phyloP scores from a whole-genome alignment of 768 basidiomycete species.

The Gloeopeniophorella convolvens region DNA sequence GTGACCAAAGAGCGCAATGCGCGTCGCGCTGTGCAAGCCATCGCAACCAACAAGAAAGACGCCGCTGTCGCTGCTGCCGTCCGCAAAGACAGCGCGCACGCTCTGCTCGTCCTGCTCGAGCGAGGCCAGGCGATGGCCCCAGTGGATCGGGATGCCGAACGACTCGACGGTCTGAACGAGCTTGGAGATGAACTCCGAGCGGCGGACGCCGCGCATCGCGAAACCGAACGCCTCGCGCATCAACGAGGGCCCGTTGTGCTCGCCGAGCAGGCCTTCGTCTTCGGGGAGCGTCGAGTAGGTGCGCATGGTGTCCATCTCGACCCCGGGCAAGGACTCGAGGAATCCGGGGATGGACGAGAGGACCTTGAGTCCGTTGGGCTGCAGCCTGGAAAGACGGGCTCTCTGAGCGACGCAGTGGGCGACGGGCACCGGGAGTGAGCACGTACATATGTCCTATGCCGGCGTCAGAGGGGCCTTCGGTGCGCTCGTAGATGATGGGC shows the following conservation, averaged over 20 bases:
- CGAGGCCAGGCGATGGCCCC: constrained; percentile 28
- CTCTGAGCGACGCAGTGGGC: not conserved
- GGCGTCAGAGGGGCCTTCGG: constrained; percentile 3
- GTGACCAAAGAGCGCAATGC: constrained; percentile 32
- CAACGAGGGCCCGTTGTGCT: constrained; percentile 19
- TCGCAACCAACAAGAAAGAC: constrained; percentile 39
- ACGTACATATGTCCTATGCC: constrained; percentile 18
- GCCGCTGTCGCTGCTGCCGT: constrained; percentile 31
- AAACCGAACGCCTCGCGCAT: constrained; percentile 22
- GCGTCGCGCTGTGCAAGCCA: constrained; percentile 37
- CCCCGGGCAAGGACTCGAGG: no score
- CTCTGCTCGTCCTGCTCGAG: constrained; percentile 27
- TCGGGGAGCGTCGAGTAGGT: constrained; percentile 19
- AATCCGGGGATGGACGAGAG: constrained; percentile 14
- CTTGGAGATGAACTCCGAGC: constrained; percentile 26
- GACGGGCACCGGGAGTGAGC: not conserved
- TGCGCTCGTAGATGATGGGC: constrained; percentile 18
- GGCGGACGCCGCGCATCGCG: constrained; percentile 27
- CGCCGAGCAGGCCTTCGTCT: constrained; percentile 26
- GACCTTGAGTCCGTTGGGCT: constrained; percentile 17
- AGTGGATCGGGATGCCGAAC: constrained; percentile 29
- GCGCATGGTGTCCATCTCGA: no score
- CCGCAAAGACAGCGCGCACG: constrained; percentile 30
- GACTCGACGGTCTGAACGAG: constrained; percentile 28
- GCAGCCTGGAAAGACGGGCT: constrained; percentile 12